Evolutionary conservation across 208 protist genomes (phyloP), one percentile per base, ranked within the genome.

Genomic region (Wallacemonas collosoma): DNA sequence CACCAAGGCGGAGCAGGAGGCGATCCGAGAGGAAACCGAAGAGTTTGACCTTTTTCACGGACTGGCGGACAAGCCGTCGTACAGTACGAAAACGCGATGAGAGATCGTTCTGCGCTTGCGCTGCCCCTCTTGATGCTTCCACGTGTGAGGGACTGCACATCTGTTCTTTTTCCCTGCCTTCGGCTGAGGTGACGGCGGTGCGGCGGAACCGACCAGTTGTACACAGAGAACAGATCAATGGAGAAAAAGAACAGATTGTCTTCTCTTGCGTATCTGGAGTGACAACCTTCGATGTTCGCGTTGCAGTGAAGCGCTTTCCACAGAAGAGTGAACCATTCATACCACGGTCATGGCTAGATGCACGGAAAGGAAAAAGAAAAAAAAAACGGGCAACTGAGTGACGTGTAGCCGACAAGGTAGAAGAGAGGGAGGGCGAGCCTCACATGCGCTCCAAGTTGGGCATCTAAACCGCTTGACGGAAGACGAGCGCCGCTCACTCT

Each of bases 41-140:
- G 88, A 94, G 60, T 86, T 93, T 38, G 92, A 96, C 81, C 75
- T 96, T 36, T 90, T 96, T 57, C 92, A 96, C 69, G 92, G 92
- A 7, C 77, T 96, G 26, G 85, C 82, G 36, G 88, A 92, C 61
- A 71, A 86, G 72, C 87, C 88, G 40, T 93, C 91, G 2, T 93
- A 87, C 71, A 73, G 40, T 14, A 43, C 67, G 17, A 80, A 77
- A 63, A 70, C 48, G 54, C 62, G 50, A 67, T 36, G 53, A 71
- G 40, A 51, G 35, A 41, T 14, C 11, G 44, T 14, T 15, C 36
- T 50, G 17, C 38, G 45, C 45, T 50, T 6, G 45, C 12, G 45
- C 45, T n/a, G 53, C 14, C 17, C 26, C 26, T 26, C 26, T 26
- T 26, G 26, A 26, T 26, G 26, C 26, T 26, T 26, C 26, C 26